These are phyloP conservation scores for Clonostachys rosea DNA, from an alignment of 2,329 filamentous ascomycete genomes.

Conservation along the genomic window DNA sequence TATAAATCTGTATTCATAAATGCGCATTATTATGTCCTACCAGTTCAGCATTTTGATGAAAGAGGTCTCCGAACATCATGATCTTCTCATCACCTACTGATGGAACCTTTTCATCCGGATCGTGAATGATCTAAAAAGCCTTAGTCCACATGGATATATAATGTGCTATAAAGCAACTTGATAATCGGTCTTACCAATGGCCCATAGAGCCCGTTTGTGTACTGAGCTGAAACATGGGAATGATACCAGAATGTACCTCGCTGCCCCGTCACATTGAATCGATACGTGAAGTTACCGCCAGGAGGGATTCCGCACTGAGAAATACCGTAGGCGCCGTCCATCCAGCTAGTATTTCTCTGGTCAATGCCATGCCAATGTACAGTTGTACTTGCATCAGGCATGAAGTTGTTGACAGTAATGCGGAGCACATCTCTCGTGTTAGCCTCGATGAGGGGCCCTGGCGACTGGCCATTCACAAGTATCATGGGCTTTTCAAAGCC, in stretches of 20 bases:
- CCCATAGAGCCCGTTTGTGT: conserved; percentile 4
- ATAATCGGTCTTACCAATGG: background rate
- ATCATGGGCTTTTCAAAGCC: background rate
- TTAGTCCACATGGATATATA: too few species aligned
- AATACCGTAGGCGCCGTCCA: too few species aligned
- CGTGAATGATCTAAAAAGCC: too few species aligned
- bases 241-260: conserved; percentile 6
- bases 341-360: too few species aligned
- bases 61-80: too few species aligned
- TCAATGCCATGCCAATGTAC: background rate
- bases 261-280: conserved; percentile 1
- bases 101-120: too few species aligned
- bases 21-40: too few species aligned
- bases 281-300: background rate
- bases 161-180: too few species aligned
- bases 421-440: background rate
- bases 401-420: background rate
- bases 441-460: background rate
- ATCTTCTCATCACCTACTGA: too few species aligned
- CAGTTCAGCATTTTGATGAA: too few species aligned
- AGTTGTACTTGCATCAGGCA: background rate
- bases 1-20: too few species aligned
- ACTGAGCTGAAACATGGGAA: conserved; percentile 4
- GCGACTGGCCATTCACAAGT: background rate
- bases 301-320: background rate